These are phyloP conservation scores for Cyberlindnera americana DNA, from an alignment of 805 yeast genomes.

Conservation along the genomic window DNA sequence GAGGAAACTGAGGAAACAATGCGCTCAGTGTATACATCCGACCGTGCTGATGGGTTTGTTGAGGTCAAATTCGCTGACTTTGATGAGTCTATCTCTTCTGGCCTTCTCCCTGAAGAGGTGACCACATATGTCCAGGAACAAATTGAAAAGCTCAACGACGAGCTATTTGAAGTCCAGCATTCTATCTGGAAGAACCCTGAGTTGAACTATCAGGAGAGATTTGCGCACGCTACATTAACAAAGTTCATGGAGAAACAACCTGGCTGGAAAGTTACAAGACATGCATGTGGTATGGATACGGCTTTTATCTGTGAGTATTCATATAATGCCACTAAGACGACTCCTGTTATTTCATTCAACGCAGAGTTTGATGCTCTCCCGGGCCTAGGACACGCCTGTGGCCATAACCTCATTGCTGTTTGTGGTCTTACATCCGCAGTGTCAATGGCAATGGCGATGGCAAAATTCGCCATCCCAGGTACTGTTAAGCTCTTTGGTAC, in stretches of 20 bases:
- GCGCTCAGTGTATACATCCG: conserved; percentile 3
- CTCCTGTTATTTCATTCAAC: conserved; percentile 9
- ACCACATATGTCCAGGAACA: neutral
- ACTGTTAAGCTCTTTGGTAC: conserved; percentile 12
- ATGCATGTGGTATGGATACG: conserved; percentile 7
- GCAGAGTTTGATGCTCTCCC: conserved; percentile 14
- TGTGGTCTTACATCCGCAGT: conserved; percentile 8
- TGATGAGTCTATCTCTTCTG: conserved; percentile 19
- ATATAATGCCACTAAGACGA: neutral
- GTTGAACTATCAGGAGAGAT: conserved; percentile 4
- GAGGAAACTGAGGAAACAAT: neutral
- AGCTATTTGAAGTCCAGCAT: conserved; percentile 7
- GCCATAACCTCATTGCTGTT: conserved; percentile 11
- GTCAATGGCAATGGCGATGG: conserved; percentile 9
- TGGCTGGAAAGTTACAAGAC: conserved; percentile 7
- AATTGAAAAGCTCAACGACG: conserved; percentile 1
- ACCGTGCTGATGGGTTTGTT: conserved; percentile 3
- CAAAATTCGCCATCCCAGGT: conserved; percentile 6
- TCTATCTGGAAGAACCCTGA: conserved; percentile 8
- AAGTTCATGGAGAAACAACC: conserved; percentile 2
- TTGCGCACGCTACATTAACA: conserved; percentile 10
- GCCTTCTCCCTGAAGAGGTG: neutral
- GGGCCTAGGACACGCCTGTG: conserved; percentile 14
- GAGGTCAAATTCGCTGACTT: conserved; percentile 16
- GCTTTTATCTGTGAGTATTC: conserved; percentile 5